phyloP scores from a whole-genome alignment of 2,329 filamentous ascomycete genomes.

The Aschersonia sp. region DNA sequence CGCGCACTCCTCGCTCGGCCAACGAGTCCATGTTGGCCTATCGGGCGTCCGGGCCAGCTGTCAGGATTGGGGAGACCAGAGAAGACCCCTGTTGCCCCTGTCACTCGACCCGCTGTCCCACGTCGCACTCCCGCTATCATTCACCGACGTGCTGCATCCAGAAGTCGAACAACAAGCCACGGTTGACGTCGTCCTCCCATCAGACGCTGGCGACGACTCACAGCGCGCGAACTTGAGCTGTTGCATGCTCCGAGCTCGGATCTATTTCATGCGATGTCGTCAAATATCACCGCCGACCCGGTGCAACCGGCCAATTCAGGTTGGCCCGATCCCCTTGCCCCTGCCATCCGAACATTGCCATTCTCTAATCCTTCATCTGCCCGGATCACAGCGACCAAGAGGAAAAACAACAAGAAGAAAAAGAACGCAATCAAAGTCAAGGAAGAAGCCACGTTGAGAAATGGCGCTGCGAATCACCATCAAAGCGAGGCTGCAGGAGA shows the following conservation, averaged over 20 bases:
- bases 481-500: slow-evolving; percentile 26
- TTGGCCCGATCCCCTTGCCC: slow-evolving; percentile 9
- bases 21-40: too few species aligned
- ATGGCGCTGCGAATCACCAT: slow-evolving; percentile 15
- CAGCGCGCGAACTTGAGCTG: slow-evolving; percentile 1
- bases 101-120: not conserved
- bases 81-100: not conserved
- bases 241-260: not conserved
- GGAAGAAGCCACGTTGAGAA: slow-evolving; percentile 20
- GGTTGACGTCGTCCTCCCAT: not conserved
- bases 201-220: not conserved
- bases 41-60: too few species aligned
- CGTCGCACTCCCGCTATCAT: not conserved
- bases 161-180: not conserved
- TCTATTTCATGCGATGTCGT: slow-evolving; percentile 20
- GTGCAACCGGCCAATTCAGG: slow-evolving; percentile 20
- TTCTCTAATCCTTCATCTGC: slow-evolving; percentile 13
- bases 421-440: slow-evolving; percentile 37
- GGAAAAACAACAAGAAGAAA: slow-evolving; percentile 46
- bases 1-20: too few species aligned
- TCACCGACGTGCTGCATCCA: not conserved
- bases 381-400: slow-evolving; percentile 27
- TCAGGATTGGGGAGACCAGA: too few species aligned
- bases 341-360: slow-evolving; percentile 7
- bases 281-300: slow-evolving; percentile 19